Evolutionary conservation across 305 asterid species (phyloP).

Genomic region (Caryopteris hybrid): DNA sequence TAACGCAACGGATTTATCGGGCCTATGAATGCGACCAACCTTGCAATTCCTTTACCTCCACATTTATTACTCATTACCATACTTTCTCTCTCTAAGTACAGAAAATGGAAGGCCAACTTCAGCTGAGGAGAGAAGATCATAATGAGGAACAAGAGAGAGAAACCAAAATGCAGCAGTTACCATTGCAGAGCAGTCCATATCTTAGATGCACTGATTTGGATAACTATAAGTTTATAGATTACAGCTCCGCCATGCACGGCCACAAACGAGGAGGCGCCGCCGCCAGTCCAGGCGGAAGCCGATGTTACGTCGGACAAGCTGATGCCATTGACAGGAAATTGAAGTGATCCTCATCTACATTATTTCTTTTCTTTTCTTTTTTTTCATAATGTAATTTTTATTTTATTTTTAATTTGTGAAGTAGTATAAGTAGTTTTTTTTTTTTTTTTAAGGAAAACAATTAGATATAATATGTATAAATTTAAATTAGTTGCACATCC

Average conservation of each 20-base stretch:
- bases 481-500: too few species aligned
- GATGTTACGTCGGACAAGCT: neutral
- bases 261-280: neutral
- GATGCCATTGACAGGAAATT: slow-evolving; percentile 26
- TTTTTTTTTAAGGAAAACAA: neutral
- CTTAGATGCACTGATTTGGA: slow-evolving; percentile 30
- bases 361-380: neutral
- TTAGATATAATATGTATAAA: neutral
- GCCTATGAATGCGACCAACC: slow-evolving; percentile 15
- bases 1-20: slow-evolving; percentile 22
- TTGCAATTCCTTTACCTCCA: neutral
- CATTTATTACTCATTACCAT: neutral
- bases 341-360: too few species aligned
- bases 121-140: slow-evolving; percentile 19
- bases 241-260: neutral
- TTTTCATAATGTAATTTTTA: too few species aligned
- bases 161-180: slow-evolving; percentile 14
- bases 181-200: slow-evolving; percentile 36
- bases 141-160: neutral
- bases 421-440: neutral
- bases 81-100: too few species aligned
- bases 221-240: slow-evolving; percentile 18
- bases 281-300: neutral
- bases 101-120: slow-evolving; percentile 25
- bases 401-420: too few species aligned